Evolutionary conservation across 768 basidiomycete genomes (phyloP).

Genomic region (Leccinum subgranulosum): DNA sequence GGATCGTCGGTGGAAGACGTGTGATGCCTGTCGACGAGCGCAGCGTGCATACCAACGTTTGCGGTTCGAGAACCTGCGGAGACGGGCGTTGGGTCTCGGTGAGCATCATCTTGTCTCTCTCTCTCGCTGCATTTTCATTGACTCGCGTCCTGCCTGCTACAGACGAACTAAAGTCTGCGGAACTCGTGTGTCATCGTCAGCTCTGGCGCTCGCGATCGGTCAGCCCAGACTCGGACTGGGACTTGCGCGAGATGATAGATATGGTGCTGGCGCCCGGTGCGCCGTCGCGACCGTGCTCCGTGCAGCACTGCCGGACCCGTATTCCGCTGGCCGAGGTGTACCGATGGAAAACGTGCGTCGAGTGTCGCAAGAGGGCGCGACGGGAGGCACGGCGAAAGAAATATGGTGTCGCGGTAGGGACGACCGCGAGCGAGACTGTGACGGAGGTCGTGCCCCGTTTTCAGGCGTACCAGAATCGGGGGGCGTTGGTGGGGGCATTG

Average conservation of each 20-base stretch:
- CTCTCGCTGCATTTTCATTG: conserved; percentile 10
- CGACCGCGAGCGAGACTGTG: background rate
- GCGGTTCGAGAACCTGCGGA: conserved; percentile 21
- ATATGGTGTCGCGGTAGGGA: background rate
- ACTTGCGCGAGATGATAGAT: no score
- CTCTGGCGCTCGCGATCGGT: conserved; percentile 6
- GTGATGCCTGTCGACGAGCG: conserved; percentile 39
- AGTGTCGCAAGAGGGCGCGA: conserved; percentile 32
- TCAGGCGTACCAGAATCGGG: conserved; percentile 20
- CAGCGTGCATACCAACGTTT: conserved; percentile 35
- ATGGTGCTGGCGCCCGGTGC: no score
- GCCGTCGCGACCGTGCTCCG: conserved; percentile 37
- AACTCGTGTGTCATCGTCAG: background rate
- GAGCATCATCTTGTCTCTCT: conserved; percentile 8
- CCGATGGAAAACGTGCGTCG: conserved; percentile 38
- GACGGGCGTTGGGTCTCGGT: conserved; percentile 5
- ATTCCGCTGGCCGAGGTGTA: conserved; percentile 39
- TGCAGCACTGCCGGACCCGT: conserved; percentile 33
- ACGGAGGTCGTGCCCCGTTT: conserved; percentile 11
- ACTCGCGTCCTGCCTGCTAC: background rate
- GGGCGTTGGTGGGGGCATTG: conserved; percentile 13
- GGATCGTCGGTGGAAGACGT: conserved; percentile 41
- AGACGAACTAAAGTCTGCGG: conserved; percentile 1
- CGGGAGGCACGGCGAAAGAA: background rate
- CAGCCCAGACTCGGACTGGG: background rate